These are phyloP conservation scores for Candida suzukii DNA, from an alignment of 805 yeast genomes.

Conservation along the genomic window DNA sequence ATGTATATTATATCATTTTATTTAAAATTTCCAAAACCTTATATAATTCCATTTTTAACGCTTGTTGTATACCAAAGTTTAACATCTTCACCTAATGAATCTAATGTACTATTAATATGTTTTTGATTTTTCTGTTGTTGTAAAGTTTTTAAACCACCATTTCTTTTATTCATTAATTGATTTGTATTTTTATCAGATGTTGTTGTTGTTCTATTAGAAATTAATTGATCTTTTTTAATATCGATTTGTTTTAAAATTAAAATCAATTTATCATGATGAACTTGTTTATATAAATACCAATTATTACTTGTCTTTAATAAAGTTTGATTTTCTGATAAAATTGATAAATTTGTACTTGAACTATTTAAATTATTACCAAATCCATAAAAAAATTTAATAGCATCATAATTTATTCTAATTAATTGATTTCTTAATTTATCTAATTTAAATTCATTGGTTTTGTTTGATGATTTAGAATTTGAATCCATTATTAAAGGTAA, in stretches of 20 bases:
- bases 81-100: conserved; percentile 19
- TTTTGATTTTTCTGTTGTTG: conserved; percentile 6
- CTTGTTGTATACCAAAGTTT: conserved; percentile 11
- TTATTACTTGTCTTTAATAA: conserved; percentile 16
- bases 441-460: neutral
- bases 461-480: conserved; percentile 13
- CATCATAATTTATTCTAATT: neutral
- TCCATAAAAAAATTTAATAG: neutral
- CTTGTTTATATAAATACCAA: conserved; percentile 20
- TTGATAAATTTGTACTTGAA: neutral
- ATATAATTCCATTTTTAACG: neutral
- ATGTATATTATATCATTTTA: neutral
- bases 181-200: no score
- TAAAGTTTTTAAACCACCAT: no score
- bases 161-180: no score
- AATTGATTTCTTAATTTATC: neutral
- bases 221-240: neutral
- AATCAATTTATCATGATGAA: conserved; percentile 8
- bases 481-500: conserved; percentile 7
- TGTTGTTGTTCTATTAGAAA: neutral
- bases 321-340: neutral
- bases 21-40: neutral
- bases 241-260: conserved; percentile 11
- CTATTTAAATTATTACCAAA: neutral
- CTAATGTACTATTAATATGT: neutral